Evolutionary conservation across 225 moss, liverwort and hornwort species (phyloP).

Genomic region (Sphagnum contortum): DNA sequence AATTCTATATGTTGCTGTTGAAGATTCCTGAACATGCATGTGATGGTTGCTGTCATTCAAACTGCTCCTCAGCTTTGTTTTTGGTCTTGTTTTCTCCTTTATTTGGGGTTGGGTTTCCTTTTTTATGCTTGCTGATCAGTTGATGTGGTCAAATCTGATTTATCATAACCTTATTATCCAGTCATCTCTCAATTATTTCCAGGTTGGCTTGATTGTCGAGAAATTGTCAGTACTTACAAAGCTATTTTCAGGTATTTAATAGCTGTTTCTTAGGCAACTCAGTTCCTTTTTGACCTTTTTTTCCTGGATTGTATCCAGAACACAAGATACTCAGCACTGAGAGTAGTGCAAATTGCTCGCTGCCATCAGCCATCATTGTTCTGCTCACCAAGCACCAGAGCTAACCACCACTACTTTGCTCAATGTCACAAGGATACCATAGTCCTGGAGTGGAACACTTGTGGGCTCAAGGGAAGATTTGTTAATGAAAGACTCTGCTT

Average conservation of each 20-base stretch:
- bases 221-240: not conserved
- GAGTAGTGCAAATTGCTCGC: slow-evolving; percentile 14
- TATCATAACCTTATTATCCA: not conserved
- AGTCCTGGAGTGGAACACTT: slow-evolving; percentile 29
- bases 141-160: too few relatives aligned
- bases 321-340: slow-evolving; percentile 7
- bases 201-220: not conserved
- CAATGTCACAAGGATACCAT: slow-evolving; percentile 20
- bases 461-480: slow-evolving; percentile 16
- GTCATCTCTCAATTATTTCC: not conserved
- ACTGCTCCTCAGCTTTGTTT: too few relatives aligned
- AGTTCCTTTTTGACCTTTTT: not conserved
- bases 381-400: not conserved
- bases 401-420: slow-evolving; percentile 12
- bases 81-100: too few relatives aligned
- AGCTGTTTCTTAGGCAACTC: not conserved
- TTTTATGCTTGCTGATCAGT: too few relatives aligned
- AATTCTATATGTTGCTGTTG: too few relatives aligned
- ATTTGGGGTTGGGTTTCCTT: too few relatives aligned
- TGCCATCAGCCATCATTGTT: slow-evolving; percentile 10
- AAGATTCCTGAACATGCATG: too few relatives aligned
- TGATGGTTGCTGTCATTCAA: too few relatives aligned
- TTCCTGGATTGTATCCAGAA: slow-evolving; percentile 3
- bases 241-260: not conserved
- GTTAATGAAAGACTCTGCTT: slow-evolving; percentile 20